Percentiles rank a stretch among this genome's conserved stretches.
Evolutionary conservation across 2,329 filamentous ascomycete genomes (phyloP).

Genomic region (Pseudocercospora cruenta): DNA sequence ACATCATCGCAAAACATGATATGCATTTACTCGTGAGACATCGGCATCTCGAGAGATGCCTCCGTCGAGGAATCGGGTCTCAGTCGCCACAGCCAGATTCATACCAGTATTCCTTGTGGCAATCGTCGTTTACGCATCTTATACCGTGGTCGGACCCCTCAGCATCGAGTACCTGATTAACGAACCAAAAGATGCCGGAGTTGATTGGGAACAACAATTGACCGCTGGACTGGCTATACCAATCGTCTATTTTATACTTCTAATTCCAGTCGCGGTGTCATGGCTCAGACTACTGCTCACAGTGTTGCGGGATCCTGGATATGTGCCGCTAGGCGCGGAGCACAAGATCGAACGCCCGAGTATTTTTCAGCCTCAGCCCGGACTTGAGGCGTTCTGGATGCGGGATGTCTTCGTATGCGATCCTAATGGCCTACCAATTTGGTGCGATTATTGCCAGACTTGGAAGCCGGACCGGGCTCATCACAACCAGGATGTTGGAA

Average conservation of each 20-base stretch:
- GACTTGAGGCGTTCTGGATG: slow-evolving; percentile 76
- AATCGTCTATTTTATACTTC: slow-evolving; percentile 71
- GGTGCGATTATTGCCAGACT: slow-evolving; percentile 80
- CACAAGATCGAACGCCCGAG: slow-evolving; percentile 19
- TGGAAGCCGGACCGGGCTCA: slow-evolving; percentile 89
- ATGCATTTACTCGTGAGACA: not conserved
- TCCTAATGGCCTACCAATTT: slow-evolving; percentile 78
- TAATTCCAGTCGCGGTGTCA: slow-evolving; percentile 66
- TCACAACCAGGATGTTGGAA: slow-evolving; percentile 78
- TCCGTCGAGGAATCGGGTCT: slow-evolving; percentile 20
- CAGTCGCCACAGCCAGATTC: slow-evolving; percentile 33
- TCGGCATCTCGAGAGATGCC: slow-evolving; percentile 5
- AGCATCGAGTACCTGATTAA: slow-evolving; percentile 73
- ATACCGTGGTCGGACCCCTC: slow-evolving; percentile 38
- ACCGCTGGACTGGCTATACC: slow-evolving; percentile 70
- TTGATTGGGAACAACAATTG: slow-evolving; percentile 34
- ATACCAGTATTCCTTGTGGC: slow-evolving; percentile 35
- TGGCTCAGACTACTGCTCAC: slow-evolving; percentile 73
- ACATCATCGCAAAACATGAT: not conserved
- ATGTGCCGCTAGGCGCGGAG: slow-evolving; percentile 65
- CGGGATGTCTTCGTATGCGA: slow-evolving; percentile 85
- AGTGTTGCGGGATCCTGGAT: slow-evolving; percentile 72
- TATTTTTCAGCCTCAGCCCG: slow-evolving; percentile 58
- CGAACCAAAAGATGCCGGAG: slow-evolving; percentile 36
- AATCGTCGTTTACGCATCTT: slow-evolving; percentile 37